These are phyloP conservation scores for Diplotaxis tenuifolia DNA, from an alignment of 345 rosid genomes.

Conservation along the genomic window DNA sequence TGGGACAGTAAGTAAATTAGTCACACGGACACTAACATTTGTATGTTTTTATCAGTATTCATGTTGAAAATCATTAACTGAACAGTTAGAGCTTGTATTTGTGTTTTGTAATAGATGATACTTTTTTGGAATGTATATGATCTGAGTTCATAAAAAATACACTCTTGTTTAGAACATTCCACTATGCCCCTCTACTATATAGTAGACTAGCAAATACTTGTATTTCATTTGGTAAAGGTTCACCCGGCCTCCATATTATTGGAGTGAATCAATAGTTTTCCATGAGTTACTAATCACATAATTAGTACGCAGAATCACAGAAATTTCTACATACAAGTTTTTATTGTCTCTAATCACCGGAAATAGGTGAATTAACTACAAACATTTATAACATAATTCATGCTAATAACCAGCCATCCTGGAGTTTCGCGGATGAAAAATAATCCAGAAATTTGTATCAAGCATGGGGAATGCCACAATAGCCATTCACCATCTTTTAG, in stretches of 20 bases:
- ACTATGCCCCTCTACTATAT: not conserved
- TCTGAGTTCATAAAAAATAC: constrained; percentile 5
- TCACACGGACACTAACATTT: constrained; percentile 19
- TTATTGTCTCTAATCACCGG: not conserved
- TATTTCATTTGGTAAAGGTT: not conserved
- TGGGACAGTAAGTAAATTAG: constrained; percentile 50
- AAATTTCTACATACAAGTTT: not conserved
- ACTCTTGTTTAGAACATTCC: not conserved
- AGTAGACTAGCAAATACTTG: not conserved
- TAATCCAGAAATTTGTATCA: constrained; percentile 38
- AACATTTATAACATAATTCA: not conserved
- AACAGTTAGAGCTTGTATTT: constrained; percentile 21
- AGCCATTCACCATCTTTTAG: not conserved
- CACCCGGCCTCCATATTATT: not conserved
- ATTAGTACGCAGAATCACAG: not conserved
- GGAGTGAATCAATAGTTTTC: not conserved
- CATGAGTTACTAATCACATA: not conserved
- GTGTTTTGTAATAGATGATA: constrained; percentile 16
- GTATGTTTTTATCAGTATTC: constrained; percentile 8
- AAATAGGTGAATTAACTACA: not conserved
- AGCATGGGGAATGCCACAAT: constrained; percentile 35
- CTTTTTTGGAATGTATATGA: constrained; percentile 28
- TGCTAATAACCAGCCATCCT: constrained; percentile 44
- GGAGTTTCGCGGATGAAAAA: constrained; percentile 50
- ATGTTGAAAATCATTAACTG: not conserved